Percentiles rank a stretch among this genome's conserved stretches.
Evolutionary conservation across 2,329 filamentous ascomycete genomes (phyloP).

Genomic region (Aspergillaceae sp.): DNA sequence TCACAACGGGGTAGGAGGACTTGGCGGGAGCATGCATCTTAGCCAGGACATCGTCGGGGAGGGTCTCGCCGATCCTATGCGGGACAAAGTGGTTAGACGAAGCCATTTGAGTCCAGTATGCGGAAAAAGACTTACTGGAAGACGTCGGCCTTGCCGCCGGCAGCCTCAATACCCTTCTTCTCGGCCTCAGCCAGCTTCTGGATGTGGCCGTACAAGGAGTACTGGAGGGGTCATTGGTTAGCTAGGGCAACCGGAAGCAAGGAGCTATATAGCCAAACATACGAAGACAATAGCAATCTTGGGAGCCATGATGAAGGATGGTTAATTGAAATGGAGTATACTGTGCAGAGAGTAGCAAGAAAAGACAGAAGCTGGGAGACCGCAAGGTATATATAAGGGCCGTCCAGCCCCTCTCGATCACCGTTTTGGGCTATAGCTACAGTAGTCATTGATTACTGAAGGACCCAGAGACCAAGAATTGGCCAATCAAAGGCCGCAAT

Average conservation of each 20-base stretch:
- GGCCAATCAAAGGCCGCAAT: background rate
- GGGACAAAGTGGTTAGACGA: background rate
- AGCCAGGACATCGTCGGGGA: slow-evolving; percentile 66
- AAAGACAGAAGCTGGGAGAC: background rate
- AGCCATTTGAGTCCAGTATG: background rate
- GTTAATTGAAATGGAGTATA: background rate
- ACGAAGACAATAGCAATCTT: slow-evolving; percentile 88
- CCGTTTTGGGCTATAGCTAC: background rate
- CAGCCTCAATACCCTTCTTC: slow-evolving; percentile 79
- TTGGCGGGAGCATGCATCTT: slow-evolving; percentile 91
- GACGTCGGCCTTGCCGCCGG: slow-evolving; percentile 71
- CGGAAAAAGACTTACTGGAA: slow-evolving; percentile 56
- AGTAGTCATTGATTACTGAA: slow-evolving; percentile 21
- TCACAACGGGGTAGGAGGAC: slow-evolving; percentile 55
- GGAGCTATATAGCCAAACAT: slow-evolving; percentile 33
- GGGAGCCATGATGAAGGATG: slow-evolving; percentile 61
- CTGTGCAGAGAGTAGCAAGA: background rate
- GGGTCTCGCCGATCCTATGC: slow-evolving; percentile 71
- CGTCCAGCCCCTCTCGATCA: background rate
- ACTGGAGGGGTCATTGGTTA: slow-evolving; percentile 43
- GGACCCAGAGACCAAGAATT: background rate
- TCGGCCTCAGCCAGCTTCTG: slow-evolving; percentile 76
- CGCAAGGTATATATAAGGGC: background rate
- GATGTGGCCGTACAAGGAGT: slow-evolving; percentile 93
- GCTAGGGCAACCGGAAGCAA: slow-evolving; percentile 6